Base-by-base conservation (phyloP, 2,329 filamentous ascomycete genomes). In the Penicillium psychrosexuale region DNA sequence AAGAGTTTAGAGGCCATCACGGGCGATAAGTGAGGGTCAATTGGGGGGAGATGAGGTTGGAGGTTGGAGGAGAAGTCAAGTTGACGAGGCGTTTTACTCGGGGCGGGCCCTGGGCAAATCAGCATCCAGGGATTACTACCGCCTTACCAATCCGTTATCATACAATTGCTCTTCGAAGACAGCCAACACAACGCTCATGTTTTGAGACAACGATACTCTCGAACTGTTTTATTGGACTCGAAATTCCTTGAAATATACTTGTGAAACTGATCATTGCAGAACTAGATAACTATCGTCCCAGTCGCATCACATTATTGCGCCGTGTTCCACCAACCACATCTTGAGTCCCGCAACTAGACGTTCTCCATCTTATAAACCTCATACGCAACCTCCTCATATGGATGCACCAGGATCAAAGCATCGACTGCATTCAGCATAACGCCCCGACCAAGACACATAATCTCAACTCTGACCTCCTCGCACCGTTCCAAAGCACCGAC, bases 1-100 rank as follows among this genome's bases (percentile, higher is more conserved):
- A 86, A 82, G 72, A 96, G 78, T 80, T 88, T 93, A 75, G 88
- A 92, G 74, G 91, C 89, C 91, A 96, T 96, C 59, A 55, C 67
- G 61, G 62, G 66, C 61, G 51, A 55, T 53, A 42, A 55, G 40
- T 37, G 56, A 48, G 53, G 52, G 55, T 58, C 55, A 57, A 57
- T 59, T 56, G 51, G 57, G 50, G 47, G 55, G 56, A 56, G 55
- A 59, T 63, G 63, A 61, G 61, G 60, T 58, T 63, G 61, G 59
- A 62, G 57, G 57, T 59, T 60, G 55, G 61, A 66, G 56, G 61
- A 58, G 64, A 65, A 64, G 52, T 63, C 59, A 57, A 65, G 65
- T 68, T 63, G 66, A 67, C 61, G 66, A 68, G 66, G 59, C 62
- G 65, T 65, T 71, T 70, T 68, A 67, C 67, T 43, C 22, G 28